Evolutionary conservation across 2,329 filamentous ascomycete genomes (phyloP).

Genomic region (Cladorrhinum sp.): DNA sequence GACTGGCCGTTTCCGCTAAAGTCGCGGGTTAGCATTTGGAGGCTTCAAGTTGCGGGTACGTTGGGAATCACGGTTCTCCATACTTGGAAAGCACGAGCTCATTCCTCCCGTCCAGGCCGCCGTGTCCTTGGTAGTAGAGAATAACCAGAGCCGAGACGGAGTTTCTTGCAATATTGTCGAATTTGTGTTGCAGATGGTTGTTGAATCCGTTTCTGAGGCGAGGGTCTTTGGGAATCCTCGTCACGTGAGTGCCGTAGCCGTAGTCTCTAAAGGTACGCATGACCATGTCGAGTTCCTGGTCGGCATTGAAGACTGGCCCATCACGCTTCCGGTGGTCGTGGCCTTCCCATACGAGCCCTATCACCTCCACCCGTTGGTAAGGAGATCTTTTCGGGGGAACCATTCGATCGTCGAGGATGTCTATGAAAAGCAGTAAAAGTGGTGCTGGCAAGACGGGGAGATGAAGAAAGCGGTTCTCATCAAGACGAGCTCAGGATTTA

Average conservation of each 20-base stretch:
- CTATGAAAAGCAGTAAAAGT: no score
- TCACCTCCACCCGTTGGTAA: no score
- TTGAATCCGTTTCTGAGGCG: not conserved
- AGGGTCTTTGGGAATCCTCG: not conserved
- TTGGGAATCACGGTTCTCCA: not conserved
- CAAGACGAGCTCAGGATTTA: no score
- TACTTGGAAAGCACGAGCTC: not conserved
- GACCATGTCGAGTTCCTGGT: not conserved
- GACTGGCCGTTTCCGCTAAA: not conserved
- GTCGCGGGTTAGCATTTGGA: not conserved
- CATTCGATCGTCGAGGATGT: no score
- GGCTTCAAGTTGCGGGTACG: not conserved
- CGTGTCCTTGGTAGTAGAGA: not conserved
- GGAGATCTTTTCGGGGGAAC: no score
- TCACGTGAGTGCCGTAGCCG: not conserved
- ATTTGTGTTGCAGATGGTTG: not conserved
- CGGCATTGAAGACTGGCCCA: not conserved
- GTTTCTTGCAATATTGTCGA: not conserved
- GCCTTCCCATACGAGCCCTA: no score
- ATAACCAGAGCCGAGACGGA: not conserved
- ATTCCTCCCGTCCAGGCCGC: not conserved
- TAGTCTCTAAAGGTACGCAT: not conserved
- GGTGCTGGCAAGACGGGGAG: no score
- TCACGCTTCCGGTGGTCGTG: not conserved
- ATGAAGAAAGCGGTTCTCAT: no score